These are phyloP conservation scores for Physcomitrium patens DNA, from an alignment of 225 moss, liverwort and hornwort genomes.

Conservation along the genomic window DNA sequence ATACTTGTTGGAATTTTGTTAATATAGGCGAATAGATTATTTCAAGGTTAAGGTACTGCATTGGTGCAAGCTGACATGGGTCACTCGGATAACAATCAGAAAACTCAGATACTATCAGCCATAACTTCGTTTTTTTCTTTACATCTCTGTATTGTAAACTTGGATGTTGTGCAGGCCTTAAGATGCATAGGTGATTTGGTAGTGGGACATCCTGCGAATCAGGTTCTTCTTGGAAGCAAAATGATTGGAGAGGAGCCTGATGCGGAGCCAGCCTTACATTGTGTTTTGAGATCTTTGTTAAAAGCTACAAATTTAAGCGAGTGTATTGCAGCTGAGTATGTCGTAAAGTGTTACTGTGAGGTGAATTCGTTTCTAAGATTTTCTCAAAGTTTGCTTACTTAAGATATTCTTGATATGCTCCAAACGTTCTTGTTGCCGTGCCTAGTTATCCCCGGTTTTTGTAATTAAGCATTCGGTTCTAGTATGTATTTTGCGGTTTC, in stretches of 20 bases:
- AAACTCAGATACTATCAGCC: not conserved
- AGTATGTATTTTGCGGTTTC: constrained; percentile 8
- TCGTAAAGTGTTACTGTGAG: constrained; percentile 91
- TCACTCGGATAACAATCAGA: constrained; percentile 6
- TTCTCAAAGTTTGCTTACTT: not conserved
- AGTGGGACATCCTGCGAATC: constrained; percentile 77
- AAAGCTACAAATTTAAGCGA: constrained; percentile 86
- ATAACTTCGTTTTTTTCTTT: not conserved
- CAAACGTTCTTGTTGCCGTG: not conserved
- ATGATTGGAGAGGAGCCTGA: constrained; percentile 82
- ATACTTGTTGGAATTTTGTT: not conserved
- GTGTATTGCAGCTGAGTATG: constrained; percentile 98
- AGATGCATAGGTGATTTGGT: constrained; percentile 97
- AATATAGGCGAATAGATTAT: not conserved
- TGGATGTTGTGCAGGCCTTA: constrained; percentile 67
- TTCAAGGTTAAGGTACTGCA: constrained; percentile 17
- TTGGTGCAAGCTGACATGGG: constrained; percentile 10
- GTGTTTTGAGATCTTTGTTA: constrained; percentile 86
- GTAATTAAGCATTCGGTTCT: not conserved
- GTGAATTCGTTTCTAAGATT: constrained; percentile 32
- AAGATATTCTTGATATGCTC: constrained; percentile 13
- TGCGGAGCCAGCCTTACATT: constrained; percentile 85
- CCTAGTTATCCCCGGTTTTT: not conserved
- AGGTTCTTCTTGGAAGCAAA: constrained; percentile 90
- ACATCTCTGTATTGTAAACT: constrained; percentile 12